Base-by-base conservation (phyloP, 2,329 filamentous ascomycete species). In the Aspergillus arachidicola region DNA sequence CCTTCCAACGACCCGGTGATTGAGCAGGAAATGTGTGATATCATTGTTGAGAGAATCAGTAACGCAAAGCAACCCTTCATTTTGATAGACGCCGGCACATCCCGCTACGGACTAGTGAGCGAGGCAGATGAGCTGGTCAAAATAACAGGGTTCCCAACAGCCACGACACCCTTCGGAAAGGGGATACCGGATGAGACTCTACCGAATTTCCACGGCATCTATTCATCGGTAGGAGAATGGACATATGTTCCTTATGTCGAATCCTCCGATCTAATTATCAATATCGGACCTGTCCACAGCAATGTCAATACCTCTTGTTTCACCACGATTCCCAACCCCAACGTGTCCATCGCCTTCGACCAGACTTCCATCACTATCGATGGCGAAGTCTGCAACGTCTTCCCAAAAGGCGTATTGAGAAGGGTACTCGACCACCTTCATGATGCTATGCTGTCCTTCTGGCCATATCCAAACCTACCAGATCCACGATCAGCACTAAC, bases 311-410 rank as follows among this genome's bases (percentile, higher is more conserved):
- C 76, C 14, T 87, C 90, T 14, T 92, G 92, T 41, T 96, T 94
- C 81, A 91, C 90, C 0, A 93, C 94, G 75, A 86, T 89, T 65
- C 89, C 92, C 45, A 90, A 88, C 2, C 88, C 92, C 71, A 85
- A 94, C 58, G 89, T 89, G 65, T 91, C 90, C 2, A 92, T 97
- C 71, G 90, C 94, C 69, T 89, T 97, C 72, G 91, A 95, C 79
- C 91, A 88, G 74, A 88, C 86, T 64, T 86, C 87, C 68, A 88
- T 91, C 71, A 86, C 86, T 59, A 91, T 96, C 50, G 85, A 89
- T 58, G 93, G 92, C 77, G 91, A 91, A 0, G 88, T 91, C 68
- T 96, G 94, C 73, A 90, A 91, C 0, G 88, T 89, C 55, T 85
- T 95, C 9, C 85, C 87, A 64, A 94, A 38, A 16, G 23, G 45